Conservation (phyloP, 164 flowering plant genomes). For the Piper longum region DNA sequence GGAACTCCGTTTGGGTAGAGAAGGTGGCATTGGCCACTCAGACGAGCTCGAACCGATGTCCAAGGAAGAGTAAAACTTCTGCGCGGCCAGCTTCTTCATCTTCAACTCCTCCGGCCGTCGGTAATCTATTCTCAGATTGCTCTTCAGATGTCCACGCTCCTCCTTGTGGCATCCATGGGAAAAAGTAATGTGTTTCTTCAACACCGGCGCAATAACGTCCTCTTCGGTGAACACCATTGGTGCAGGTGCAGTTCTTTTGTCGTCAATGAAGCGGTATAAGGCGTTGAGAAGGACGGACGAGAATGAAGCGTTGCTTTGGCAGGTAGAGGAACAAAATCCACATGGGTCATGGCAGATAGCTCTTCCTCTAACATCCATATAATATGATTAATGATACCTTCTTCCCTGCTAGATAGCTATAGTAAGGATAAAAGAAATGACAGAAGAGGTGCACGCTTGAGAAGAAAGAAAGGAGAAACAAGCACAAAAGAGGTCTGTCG, state of each 20-base stretch:
- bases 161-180: conserved; percentile 47
- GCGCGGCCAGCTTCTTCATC: conserved; percentile 14
- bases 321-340: not conserved
- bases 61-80: not conserved
- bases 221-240: not conserved
- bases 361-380: not conserved
- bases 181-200: conserved; percentile 19
- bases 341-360: conserved; percentile 5
- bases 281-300: conserved; percentile 84
- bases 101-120: not conserved
- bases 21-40: conserved; percentile 37
- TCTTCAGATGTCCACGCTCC: not conserved
- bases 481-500: not conserved
- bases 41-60: conserved; percentile 59
- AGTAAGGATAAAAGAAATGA: not conserved
- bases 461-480: not conserved
- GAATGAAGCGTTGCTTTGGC: conserved; percentile 43
- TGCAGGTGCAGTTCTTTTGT: conserved; percentile 8
- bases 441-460: not conserved
- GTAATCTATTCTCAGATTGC: not conserved
- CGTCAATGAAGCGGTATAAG: conserved; percentile 80
- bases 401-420: not conserved
- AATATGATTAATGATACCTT: not conserved
- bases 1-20: conserved; percentile 48
- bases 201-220: conserved; percentile 6